Evolutionary conservation across 1,284 basidiomycete species (phyloP).

Genomic region (Rhodotorula sp.): DNA sequence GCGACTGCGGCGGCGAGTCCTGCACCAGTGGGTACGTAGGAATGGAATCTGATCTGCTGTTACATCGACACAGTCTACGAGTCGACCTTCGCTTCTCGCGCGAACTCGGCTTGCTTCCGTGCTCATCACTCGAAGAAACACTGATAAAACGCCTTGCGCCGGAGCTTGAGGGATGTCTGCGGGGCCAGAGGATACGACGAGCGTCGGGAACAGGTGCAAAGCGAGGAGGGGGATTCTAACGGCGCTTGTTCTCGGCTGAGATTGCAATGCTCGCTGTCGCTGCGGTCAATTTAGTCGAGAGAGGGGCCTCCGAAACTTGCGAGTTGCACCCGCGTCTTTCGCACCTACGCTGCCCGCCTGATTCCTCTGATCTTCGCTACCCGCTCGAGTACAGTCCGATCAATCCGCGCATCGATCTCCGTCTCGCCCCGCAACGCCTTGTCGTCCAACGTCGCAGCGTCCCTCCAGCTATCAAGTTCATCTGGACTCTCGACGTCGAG

Average conservation of each 20-base stretch:
- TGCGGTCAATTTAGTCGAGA: too few species aligned
- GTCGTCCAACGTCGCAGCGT: conserved; percentile 35
- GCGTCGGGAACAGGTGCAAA: too few species aligned
- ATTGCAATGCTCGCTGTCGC: too few species aligned
- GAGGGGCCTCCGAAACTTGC: too few species aligned
- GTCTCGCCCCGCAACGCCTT: conserved; percentile 18
- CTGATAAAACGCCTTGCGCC: too few species aligned
- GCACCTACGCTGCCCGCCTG: conserved; percentile 5
- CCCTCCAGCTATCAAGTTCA: conserved; percentile 44
- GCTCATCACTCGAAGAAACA: too few species aligned
- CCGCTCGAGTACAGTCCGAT: conserved; percentile 23
- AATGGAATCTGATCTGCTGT: too few species aligned
- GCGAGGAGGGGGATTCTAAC: not conserved
- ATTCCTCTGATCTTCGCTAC: conserved; percentile 27
- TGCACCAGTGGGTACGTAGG: not conserved
- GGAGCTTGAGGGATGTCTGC: too few species aligned
- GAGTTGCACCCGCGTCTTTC: not conserved
- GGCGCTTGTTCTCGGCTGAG: not conserved
- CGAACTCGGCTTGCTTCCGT: too few species aligned
- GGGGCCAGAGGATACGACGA: too few species aligned
- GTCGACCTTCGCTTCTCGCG: too few species aligned
- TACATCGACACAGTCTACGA: too few species aligned
- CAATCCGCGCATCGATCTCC: conserved; percentile 3
- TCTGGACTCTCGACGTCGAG: conserved; percentile 71
- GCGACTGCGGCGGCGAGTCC: not conserved